These are phyloP conservation scores for Neckera pumila DNA, from an alignment of 225 moss, liverwort and hornwort genomes.

Conservation along the genomic window DNA sequence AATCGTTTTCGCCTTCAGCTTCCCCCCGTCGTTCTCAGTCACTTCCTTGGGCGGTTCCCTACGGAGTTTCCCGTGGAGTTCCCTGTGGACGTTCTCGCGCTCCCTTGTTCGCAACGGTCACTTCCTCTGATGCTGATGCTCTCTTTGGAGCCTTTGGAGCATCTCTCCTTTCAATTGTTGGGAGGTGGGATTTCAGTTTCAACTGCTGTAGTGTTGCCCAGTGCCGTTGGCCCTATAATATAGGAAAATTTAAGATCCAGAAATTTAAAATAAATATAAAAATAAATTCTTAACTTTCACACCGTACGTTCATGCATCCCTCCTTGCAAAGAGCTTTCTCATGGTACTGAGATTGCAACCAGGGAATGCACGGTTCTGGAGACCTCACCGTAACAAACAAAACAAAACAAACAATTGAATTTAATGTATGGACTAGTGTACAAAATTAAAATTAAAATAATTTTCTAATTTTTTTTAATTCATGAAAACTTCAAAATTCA, in stretches of 20 bases:
- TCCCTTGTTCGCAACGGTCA: neutral
- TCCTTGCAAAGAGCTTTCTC: neutral
- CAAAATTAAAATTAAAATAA: too few species aligned
- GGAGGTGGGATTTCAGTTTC: neutral
- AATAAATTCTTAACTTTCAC: too few species aligned
- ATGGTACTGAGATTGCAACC: rapidly evolving
- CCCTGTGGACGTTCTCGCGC: neutral
- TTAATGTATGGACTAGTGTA: neutral
- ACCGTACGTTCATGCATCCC: rapidly evolving
- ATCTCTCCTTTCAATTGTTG: too few species aligned
- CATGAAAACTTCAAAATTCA: too few species aligned
- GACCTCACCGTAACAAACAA: neutral
- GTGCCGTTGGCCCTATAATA: neutral
- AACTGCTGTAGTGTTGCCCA: neutral
- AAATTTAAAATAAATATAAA: too few species aligned
- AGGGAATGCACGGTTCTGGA: rapidly evolving
- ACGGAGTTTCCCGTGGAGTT: neutral
- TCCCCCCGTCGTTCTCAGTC: too few species aligned
- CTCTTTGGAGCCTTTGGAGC: too few species aligned
- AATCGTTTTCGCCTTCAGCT: neutral
- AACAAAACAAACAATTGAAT: neutral
- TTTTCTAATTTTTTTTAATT: too few species aligned
- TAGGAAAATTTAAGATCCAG: neutral
- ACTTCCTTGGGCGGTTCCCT: neutral
- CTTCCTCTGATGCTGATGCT: neutral